These are phyloP conservation scores for Calonectria multiphialidica DNA, from an alignment of 2,329 filamentous ascomycete genomes.

Conservation along the genomic window DNA sequence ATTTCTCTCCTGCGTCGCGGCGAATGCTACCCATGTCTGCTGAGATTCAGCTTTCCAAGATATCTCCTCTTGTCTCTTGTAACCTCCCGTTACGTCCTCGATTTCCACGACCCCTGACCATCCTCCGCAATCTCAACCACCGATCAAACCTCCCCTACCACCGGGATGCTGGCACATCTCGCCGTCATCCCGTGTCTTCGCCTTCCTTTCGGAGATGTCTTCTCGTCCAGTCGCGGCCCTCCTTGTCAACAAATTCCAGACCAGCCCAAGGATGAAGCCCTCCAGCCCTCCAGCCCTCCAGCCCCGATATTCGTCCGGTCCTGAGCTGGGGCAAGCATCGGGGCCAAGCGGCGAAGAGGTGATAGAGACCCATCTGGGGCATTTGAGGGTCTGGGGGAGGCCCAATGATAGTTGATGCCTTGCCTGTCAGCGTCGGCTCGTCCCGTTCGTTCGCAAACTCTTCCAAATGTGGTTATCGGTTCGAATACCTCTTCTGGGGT, in stretches of 20 bases:
- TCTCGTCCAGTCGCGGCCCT: conserved; percentile 5
- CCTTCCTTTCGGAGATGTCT: conserved; percentile 15
- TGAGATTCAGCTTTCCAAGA: conserved; percentile 29
- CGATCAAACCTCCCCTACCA: conserved; percentile 28
- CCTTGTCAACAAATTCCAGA: background rate
- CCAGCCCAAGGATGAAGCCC: background rate
- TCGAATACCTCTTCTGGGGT: conserved; percentile 25
- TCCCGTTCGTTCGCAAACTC: conserved; percentile 44
- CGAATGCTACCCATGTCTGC: conserved; percentile 7
- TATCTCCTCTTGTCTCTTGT: conserved; percentile 38
- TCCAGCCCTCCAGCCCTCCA: background rate
- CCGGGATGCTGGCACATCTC: background rate
- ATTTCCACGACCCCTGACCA: conserved; percentile 33
- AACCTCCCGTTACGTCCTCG: conserved; percentile 25
- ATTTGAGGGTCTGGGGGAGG: conserved; percentile 34
- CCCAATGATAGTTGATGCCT: conserved; percentile 26
- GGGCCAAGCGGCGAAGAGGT: conserved; percentile 28
- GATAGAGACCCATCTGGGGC: conserved; percentile 30
- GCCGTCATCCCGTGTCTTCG: conserved; percentile 14
- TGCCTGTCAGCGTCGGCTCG: conserved; percentile 41
- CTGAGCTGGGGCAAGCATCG: background rate
- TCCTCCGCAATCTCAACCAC: conserved; percentile 29
- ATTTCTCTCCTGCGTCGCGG: conserved; percentile 34
- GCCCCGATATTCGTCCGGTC: conserved; percentile 15
- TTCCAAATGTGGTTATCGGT: conserved; percentile 27